Conservation (phyloP, 352 stramenopile species). For the Aphanomyces astaci region DNA sequence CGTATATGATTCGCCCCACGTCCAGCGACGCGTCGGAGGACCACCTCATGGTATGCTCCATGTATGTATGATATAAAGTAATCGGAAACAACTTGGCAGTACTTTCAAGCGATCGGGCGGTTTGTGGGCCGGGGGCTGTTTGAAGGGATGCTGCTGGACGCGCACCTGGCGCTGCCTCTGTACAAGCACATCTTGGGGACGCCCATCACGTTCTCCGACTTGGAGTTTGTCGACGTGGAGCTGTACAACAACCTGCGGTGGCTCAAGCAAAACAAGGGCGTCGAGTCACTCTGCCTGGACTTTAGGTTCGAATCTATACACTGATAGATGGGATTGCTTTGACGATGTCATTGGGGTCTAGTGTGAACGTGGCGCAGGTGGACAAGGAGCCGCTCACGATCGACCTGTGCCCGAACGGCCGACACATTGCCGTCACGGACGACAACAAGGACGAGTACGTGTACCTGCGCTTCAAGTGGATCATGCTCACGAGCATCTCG, state of each 20-base stretch:
- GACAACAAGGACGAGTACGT: slow-evolving; percentile 97
- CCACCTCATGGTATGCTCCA: slow-evolving; percentile 62
- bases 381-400: slow-evolving; percentile 77
- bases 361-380: slow-evolving; percentile 66
- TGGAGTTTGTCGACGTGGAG: slow-evolving; percentile 86
- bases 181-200: slow-evolving; percentile 88
- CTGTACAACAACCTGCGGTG: slow-evolving; percentile 82
- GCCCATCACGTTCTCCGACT: slow-evolving; percentile 84
- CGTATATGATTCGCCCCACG: slow-evolving; percentile 77
- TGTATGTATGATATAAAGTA: not conserved
- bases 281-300: slow-evolving; percentile 71
- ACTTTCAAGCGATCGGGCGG: slow-evolving; percentile 82
- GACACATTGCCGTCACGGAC: slow-evolving; percentile 93
- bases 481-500: slow-evolving; percentile 70
- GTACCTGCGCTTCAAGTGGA: slow-evolving; percentile 84
- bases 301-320: slow-evolving; percentile 71
- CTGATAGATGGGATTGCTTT: no score
- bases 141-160: slow-evolving; percentile 80
- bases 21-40: slow-evolving; percentile 75
- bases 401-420: slow-evolving; percentile 92
- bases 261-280: slow-evolving; percentile 66
- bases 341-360: no score
- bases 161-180: slow-evolving; percentile 72
- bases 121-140: slow-evolving; percentile 84
- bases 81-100: no score